phyloP scores from a whole-genome alignment of 78 protist species.

The Blattamonas nauphoetae region DNA sequence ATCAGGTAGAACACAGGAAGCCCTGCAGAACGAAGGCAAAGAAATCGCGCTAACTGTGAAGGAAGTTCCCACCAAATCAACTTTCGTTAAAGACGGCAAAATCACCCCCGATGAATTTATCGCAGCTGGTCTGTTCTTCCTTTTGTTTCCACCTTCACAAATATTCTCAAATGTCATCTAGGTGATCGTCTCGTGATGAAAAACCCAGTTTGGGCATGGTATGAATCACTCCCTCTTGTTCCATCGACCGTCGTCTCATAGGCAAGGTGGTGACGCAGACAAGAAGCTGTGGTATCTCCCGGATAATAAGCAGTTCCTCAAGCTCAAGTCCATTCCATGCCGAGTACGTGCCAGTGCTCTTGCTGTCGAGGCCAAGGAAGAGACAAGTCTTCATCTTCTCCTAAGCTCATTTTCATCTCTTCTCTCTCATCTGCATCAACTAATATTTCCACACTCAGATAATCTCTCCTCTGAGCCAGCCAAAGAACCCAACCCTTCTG shows the following conservation, averaged over 20 bases:
- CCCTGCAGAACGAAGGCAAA: too few species aligned
- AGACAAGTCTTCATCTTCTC: neutral
- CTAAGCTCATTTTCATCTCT: neutral
- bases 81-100: neutral
- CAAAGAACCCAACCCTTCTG: neutral
- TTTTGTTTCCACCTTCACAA: neutral
- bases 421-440: neutral
- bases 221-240: neutral
- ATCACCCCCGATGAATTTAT: neutral
- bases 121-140: too few species aligned
- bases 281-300: conserved; percentile 53
- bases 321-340: conserved; percentile 49
- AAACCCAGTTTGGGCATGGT: conserved; percentile 89
- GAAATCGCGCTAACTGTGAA: neutral
- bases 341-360: conserved; percentile 12
- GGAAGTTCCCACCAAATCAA: neutral
- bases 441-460: neutral
- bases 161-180: conserved; percentile 69
- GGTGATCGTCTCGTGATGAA: conserved; percentile 78
- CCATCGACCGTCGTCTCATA: neutral
- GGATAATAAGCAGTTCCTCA: conserved; percentile 71
- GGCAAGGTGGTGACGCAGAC: conserved; percentile 8
- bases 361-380: neutral
- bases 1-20: too few species aligned
- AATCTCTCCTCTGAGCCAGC: neutral